phyloP scores from a whole-genome alignment of 2,329 filamentous ascomycete genomes.

The Aspergillus sergii region DNA sequence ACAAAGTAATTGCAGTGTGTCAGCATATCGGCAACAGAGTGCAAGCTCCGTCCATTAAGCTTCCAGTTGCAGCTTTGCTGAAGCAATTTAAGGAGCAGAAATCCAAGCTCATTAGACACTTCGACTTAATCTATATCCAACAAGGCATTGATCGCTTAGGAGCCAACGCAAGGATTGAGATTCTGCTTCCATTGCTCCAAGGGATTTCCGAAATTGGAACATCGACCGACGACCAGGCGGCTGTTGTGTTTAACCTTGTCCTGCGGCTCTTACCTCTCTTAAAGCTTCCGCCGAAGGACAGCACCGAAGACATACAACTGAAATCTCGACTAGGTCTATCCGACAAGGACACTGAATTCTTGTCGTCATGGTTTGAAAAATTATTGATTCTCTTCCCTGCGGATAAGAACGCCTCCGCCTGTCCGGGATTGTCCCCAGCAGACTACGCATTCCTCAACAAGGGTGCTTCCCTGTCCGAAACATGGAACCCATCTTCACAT shows the following conservation, averaged over 20 bases:
- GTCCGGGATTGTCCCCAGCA: conserved; percentile 64
- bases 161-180: conserved; percentile 64
- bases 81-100: conserved; percentile 85
- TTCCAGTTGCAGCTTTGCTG: conserved; percentile 82
- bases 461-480: conserved; percentile 48
- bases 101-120: conserved; percentile 76
- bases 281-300: conserved; percentile 71
- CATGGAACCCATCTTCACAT: conserved; percentile 64
- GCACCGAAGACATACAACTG: conserved; percentile 73
- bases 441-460: conserved; percentile 73
- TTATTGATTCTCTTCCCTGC: conserved; percentile 69
- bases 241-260: conserved; percentile 79
- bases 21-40: conserved; percentile 71
- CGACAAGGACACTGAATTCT: conserved; percentile 70
- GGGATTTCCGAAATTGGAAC: conserved; percentile 65
- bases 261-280: conserved; percentile 72
- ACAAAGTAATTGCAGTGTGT: conserved; percentile 73
- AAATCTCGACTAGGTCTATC: conserved; percentile 67
- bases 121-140: conserved; percentile 87
- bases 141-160: conserved; percentile 71
- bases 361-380: conserved; percentile 75
- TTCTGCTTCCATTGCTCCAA: conserved; percentile 71
- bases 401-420: conserved; percentile 43
- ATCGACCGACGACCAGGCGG: conserved; percentile 55
- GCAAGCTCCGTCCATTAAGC: conserved; percentile 65